These are phyloP conservation scores for Talaromyces islandicus DNA, from an alignment of 2,329 filamentous ascomycete genomes.

Conservation along the genomic window DNA sequence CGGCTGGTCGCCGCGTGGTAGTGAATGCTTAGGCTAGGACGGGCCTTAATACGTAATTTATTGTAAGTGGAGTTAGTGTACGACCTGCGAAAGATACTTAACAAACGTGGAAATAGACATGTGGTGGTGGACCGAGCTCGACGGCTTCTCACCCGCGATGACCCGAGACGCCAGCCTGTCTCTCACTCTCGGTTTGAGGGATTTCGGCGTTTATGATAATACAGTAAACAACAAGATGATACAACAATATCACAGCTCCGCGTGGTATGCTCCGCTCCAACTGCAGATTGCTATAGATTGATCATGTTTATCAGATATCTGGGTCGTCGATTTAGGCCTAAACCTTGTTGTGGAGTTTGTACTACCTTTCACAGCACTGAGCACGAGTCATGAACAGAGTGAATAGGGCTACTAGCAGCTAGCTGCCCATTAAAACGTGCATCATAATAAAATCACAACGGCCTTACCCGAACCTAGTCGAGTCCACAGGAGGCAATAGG, in stretches of 20 bases:
- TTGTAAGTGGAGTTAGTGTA: background rate
- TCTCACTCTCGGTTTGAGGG: background rate
- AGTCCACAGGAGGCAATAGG: background rate
- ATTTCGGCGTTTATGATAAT: background rate
- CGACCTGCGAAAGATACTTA: background rate
- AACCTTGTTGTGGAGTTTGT: background rate
- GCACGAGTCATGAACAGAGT: background rate
- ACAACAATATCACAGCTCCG: background rate
- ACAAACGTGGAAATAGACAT: background rate
- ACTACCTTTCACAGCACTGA: background rate
- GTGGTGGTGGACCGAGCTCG: conserved; percentile 3
- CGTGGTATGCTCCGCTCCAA: background rate
- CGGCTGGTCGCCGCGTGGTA: background rate
- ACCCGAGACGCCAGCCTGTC: background rate
- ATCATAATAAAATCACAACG: background rate
- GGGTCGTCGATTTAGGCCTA: background rate
- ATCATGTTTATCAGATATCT: background rate
- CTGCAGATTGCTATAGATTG: background rate
- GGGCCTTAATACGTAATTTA: background rate
- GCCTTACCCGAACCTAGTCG: background rate
- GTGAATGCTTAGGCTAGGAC: background rate
- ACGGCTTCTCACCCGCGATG: background rate
- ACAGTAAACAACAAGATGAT: too few species aligned
- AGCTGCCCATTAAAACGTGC: background rate
- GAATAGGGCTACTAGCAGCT: background rate